These are phyloP conservation scores for Orbilia quercus DNA, from an alignment of 2,329 filamentous ascomycete genomes.

Conservation along the genomic window DNA sequence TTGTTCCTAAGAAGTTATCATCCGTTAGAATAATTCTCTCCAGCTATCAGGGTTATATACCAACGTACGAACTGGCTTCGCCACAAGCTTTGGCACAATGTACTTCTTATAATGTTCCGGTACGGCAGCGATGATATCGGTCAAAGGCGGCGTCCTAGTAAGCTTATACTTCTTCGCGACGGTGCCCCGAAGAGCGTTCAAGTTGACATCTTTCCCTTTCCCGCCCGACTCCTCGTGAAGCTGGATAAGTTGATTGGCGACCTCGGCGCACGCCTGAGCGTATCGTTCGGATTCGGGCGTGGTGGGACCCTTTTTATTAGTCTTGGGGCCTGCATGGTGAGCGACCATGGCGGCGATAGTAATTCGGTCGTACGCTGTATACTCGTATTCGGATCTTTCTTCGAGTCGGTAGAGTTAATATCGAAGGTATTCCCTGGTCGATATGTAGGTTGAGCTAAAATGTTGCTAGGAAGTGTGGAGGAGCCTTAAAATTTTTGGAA, in stretches of 20 bases:
- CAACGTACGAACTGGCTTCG: slow-evolving; percentile 86
- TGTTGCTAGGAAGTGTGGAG: too few species aligned
- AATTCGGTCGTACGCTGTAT: too few species aligned
- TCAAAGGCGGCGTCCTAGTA: slow-evolving; percentile 86
- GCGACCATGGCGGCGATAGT: slow-evolving; percentile 59
- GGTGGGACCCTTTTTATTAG: slow-evolving; percentile 77
- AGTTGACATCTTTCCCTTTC: slow-evolving; percentile 85
- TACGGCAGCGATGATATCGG: slow-evolving; percentile 96
- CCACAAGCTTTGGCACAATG: slow-evolving; percentile 93
- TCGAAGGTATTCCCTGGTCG: too few species aligned
- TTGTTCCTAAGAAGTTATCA: slow-evolving; percentile 73
- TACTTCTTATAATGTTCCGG: slow-evolving; percentile 99
- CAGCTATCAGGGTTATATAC: slow-evolving; percentile 6
- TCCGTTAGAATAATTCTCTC: slow-evolving; percentile 34
- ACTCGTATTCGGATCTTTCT: too few species aligned
- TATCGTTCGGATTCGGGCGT: slow-evolving; percentile 94
- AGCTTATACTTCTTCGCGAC: slow-evolving; percentile 93
- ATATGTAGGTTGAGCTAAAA: too few species aligned
- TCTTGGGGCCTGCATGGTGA: slow-evolving; percentile 47
- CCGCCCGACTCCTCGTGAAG: slow-evolving; percentile 86
- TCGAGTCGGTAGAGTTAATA: too few species aligned
- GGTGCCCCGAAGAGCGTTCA: slow-evolving; percentile 87
- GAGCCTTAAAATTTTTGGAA: too few species aligned
- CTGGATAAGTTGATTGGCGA: slow-evolving; percentile 91
- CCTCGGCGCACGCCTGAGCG: slow-evolving; percentile 92